Base-by-base conservation (phyloP, 2,329 filamentous ascomycete species). In the Ascochyta rabiei region DNA sequence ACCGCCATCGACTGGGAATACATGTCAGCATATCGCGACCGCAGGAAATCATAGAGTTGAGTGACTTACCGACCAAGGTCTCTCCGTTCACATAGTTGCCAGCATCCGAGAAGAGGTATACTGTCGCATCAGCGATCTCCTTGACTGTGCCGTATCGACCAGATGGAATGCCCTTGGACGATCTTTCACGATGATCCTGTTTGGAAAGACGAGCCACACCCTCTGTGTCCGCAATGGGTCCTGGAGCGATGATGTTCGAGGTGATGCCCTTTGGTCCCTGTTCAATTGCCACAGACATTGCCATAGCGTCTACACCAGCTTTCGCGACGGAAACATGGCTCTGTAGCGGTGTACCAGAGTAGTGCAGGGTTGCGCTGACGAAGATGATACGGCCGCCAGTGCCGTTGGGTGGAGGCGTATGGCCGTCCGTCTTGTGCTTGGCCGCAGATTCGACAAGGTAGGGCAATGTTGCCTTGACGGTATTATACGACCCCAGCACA, bases 271-370 rank as follows among this genome's bases (percentile, higher is more conserved):
- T 84, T 0, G 95, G 95, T 0, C 93, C 93, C 71, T 95, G 95
- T 75, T 99, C 95, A 48, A 99, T 84, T 1, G 91, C 87, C 0
- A 96, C 85, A 5, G 86, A 89, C 48, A 87, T 84, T 55, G 90
- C 88, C 69, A 99, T 84, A 1, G 91, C 88, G 76, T 99, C 93
- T 10, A 99, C 86, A 15, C 89, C 90, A 0, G 93, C 90, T 78
- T 99, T 99, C 53, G 95, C 93, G 1, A 92, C 92, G 2, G 88
- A 83, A n/a, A 93, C 93, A 76, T 98, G 93, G 2, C 89, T 85
- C 75, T 98, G 95, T 63, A 96, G 80, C 0, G 92, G 89, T 75
- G 88, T 86, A 33, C 91, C 92, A 0, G 89, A 89, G 79, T 93
- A 97, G 79, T 98, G 93, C 67, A 98, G 89, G 1, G 91, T 93